Evolutionary conservation across 352 stramenopile species (phyloP).

Genomic region (Saprolegnia diclina): DNA sequence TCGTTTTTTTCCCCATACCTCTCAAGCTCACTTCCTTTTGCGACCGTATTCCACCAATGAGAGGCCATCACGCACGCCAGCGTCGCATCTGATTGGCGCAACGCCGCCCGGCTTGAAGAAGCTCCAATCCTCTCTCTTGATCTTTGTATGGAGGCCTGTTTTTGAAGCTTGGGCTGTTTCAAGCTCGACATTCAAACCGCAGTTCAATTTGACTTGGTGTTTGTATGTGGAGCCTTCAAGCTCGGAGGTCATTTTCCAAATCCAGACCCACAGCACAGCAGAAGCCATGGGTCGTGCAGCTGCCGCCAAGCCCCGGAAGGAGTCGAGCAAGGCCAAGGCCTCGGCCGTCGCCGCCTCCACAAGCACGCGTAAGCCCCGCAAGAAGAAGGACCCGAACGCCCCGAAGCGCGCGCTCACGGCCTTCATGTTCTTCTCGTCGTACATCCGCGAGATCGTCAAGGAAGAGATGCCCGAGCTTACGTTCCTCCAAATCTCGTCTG

Average conservation of each 20-base stretch:
- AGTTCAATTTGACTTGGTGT: slow-evolving; percentile 19
- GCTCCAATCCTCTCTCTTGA: slow-evolving; percentile 16
- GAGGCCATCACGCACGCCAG: not conserved
- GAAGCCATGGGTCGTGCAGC: slow-evolving; percentile 17
- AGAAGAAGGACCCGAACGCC: slow-evolving; percentile 91
- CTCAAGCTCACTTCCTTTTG: slow-evolving; percentile 22
- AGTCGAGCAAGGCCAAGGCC: slow-evolving; percentile 13
- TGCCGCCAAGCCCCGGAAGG: slow-evolving; percentile 9
- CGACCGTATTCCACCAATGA: slow-evolving; percentile 24
- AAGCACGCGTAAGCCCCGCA: slow-evolving; percentile 37
- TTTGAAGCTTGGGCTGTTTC: slow-evolving; percentile 24
- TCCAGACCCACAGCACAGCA: slow-evolving; percentile 16
- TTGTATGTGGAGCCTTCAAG: slow-evolving; percentile 19
- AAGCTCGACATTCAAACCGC: slow-evolving; percentile 13
- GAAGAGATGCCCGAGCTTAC: slow-evolving; percentile 78
- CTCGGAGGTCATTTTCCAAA: slow-evolving; percentile 27
- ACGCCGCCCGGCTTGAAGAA: slow-evolving; percentile 11
- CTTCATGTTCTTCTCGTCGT: slow-evolving; percentile 90
- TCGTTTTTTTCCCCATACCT: slow-evolving; percentile 23
- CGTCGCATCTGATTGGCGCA: slow-evolving; percentile 17
- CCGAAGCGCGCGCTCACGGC: slow-evolving; percentile 85
- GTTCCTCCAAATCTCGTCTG: slow-evolving; percentile 81
- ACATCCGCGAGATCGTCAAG: slow-evolving; percentile 86
- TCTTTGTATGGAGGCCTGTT: not conserved
- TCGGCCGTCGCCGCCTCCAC: slow-evolving; percentile 10